A percentile compares a stretch with the other conserved stretches of the same genome.
Conservation (phyloP, 2,329 filamentous ascomycete genomes). For the Podosphaera fusca region DNA sequence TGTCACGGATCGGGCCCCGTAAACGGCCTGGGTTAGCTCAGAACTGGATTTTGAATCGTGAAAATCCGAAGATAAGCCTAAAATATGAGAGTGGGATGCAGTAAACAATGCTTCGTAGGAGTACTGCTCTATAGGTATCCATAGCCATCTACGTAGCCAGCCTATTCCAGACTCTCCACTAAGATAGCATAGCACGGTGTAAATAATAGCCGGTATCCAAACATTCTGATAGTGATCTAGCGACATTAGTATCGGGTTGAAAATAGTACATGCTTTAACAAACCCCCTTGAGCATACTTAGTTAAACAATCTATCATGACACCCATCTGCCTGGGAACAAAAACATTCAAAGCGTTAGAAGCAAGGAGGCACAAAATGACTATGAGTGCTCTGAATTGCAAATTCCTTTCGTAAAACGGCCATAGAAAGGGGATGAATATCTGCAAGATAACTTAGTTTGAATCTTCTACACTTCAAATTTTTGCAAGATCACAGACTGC, state of each 20-base stretch:
- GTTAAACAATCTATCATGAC: constrained; percentile 50
- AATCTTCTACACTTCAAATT: neutral
- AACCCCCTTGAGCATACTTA: constrained; percentile 17
- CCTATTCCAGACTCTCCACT: constrained; percentile 27
- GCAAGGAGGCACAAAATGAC: constrained; percentile 45
- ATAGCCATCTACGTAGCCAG: constrained; percentile 26
- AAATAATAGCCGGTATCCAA: constrained; percentile 28
- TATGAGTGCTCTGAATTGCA: constrained; percentile 45
- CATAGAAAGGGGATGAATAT: constrained; percentile 61
- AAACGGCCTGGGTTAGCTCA: constrained; percentile 39
- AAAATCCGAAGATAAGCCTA: constrained; percentile 47
- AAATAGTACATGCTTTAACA: neutral
- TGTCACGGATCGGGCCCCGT: constrained; percentile 36
- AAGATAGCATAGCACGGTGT: constrained; percentile 25
- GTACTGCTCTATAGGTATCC: constrained; percentile 31
- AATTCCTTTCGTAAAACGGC: constrained; percentile 39
- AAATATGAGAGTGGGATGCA: constrained; percentile 41
- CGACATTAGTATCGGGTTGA: neutral
- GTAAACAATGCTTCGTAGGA: constrained; percentile 33
- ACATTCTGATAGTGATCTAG: constrained; percentile 19
- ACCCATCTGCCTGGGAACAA: constrained; percentile 63
- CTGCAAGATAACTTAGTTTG: constrained; percentile 16
- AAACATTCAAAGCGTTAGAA: constrained; percentile 48
- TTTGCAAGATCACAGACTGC: constrained; percentile 18
- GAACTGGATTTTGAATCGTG: constrained; percentile 42